phyloP scores from a whole-genome alignment of 805 yeast genomes.

The Candida glaebosa region DNA sequence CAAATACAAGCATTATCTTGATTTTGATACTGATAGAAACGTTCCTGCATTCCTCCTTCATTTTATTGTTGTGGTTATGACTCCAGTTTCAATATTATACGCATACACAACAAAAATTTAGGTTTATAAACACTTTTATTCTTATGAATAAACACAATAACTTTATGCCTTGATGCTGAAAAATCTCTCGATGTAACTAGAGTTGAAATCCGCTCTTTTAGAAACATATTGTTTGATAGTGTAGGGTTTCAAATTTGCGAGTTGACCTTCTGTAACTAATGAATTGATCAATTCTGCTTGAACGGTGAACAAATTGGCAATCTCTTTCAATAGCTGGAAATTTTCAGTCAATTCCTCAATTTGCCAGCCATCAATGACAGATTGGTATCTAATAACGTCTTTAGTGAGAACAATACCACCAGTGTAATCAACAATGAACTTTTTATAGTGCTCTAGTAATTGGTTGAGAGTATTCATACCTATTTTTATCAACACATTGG shows the following conservation, averaged over 20 bases:
- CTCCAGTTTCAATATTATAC: conserved; percentile 5
- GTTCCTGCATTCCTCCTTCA: background rate
- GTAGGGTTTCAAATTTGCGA: conserved; percentile 60
- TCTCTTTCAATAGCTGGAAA: conserved; percentile 71
- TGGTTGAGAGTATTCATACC: conserved; percentile 57
- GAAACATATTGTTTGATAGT: conserved; percentile 63
- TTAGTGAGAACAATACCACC: conserved; percentile 83
- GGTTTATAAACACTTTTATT: conserved; percentile 1
- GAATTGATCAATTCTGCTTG: conserved; percentile 78
- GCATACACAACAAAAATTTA: conserved; percentile 6
- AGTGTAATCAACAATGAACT: conserved; percentile 68
- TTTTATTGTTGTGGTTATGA: background rate
- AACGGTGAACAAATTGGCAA: conserved; percentile 81
- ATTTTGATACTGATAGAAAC: conserved; percentile 5
- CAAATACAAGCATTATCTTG: conserved; percentile 3
- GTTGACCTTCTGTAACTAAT: conserved; percentile 75
- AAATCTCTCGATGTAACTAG: conserved; percentile 47
- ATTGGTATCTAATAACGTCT: conserved; percentile 76
- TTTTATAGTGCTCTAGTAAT: conserved; percentile 69
- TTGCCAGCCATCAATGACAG: conserved; percentile 63
- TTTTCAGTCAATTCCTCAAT: conserved; percentile 57
- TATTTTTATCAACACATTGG: conserved; percentile 48
- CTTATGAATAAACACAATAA: too few species aligned
- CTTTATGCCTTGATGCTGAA: conserved; percentile 28
- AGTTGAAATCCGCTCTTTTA: conserved; percentile 67